A percentile compares a stretch with the other conserved stretches of the same genome.
Conservation (phyloP, 2,329 filamentous ascomycete species). For the Alternaria sp. region DNA sequence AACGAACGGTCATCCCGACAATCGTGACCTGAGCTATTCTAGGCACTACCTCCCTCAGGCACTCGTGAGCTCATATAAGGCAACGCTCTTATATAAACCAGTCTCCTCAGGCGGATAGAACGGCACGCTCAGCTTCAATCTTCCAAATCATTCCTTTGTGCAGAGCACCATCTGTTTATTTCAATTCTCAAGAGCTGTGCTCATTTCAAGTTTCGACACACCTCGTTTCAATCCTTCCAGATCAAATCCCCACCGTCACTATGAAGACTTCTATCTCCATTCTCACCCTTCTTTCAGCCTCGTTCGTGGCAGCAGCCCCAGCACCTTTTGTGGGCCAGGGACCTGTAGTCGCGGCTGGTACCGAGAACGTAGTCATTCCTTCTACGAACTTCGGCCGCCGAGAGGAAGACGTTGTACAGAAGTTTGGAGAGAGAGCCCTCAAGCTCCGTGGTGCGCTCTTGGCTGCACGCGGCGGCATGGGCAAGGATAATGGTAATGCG, state of each 20-base stretch:
- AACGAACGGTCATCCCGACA: conserved; percentile 29
- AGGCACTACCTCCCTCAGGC: conserved; percentile 20
- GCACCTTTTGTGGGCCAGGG: conserved; percentile 43
- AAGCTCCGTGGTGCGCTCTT: conserved; percentile 39
- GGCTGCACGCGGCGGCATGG: conserved; percentile 25
- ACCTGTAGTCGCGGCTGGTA: conserved; percentile 33
- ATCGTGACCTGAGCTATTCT: conserved; percentile 24
- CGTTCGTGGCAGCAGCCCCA: conserved; percentile 45
- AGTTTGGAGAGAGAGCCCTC: conserved; percentile 40
- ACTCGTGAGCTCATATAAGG: conserved; percentile 11
- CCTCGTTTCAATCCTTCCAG: conserved; percentile 33
- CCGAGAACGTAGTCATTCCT: conserved; percentile 34
- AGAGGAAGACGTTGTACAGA: conserved; percentile 27
- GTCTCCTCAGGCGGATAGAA: conserved; percentile 17
- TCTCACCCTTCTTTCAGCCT: conserved; percentile 46
- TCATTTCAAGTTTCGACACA: conserved; percentile 39
- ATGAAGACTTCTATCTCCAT: conserved; percentile 49
- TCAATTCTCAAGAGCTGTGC: conserved; percentile 49
- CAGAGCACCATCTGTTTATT: conserved; percentile 43
- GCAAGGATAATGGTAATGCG: conserved; percentile 19
- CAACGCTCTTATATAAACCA: conserved; percentile 35
- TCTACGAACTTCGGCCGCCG: conserved; percentile 34
- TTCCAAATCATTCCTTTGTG: conserved; percentile 38
- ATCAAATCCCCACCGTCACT: conserved; percentile 26
- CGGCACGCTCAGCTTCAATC: conserved; percentile 28